A percentile compares a stretch with the other conserved stretches of the same genome.
Conservation (phyloP, 305 asterid genomes). For the Fraxinus ornus region DNA sequence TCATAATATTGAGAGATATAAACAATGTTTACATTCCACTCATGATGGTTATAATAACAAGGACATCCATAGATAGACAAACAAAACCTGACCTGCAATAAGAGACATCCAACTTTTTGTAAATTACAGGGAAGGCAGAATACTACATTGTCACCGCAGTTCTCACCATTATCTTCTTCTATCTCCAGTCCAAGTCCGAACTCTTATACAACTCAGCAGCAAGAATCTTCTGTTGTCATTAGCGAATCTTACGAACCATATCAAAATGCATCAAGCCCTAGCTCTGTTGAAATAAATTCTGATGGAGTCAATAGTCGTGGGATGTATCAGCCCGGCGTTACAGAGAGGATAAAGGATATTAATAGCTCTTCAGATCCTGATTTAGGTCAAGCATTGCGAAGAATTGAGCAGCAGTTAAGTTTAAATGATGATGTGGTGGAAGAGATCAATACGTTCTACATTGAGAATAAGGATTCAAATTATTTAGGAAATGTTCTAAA, state of each 20-base stretch:
- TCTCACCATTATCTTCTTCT: conserved; percentile 49
- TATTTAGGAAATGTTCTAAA: conserved; percentile 40
- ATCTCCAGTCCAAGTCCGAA: conserved; percentile 51
- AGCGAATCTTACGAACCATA: conserved; percentile 55
- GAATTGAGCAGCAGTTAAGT: conserved; percentile 76
- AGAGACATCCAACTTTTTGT: conserved; percentile 23
- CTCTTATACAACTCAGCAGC: conserved; percentile 53
- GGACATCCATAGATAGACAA: background rate
- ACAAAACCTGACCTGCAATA: background rate
- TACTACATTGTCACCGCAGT: conserved; percentile 44
- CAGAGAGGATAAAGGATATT: conserved; percentile 44
- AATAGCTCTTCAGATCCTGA: conserved; percentile 48
- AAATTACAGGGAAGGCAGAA: conserved; percentile 57
- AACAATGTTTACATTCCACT: background rate
- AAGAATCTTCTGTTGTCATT: conserved; percentile 46
- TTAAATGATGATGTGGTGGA: conserved; percentile 62
- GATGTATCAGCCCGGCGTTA: conserved; percentile 26
- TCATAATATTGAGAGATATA: background rate
- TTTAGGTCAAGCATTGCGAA: conserved; percentile 62
- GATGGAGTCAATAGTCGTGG: conserved; percentile 34
- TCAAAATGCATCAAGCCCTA: conserved; percentile 58
- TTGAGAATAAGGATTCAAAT: conserved; percentile 46
- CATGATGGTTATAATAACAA: background rate
- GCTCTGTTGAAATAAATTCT: conserved; percentile 69
- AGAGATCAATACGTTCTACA: conserved; percentile 37